A percentile compares a stretch with the other conserved stretches of the same genome.
Evolutionary conservation across 371 early-diverging fungal genomes (phyloP).

Genomic region (Mortierella sp.): DNA sequence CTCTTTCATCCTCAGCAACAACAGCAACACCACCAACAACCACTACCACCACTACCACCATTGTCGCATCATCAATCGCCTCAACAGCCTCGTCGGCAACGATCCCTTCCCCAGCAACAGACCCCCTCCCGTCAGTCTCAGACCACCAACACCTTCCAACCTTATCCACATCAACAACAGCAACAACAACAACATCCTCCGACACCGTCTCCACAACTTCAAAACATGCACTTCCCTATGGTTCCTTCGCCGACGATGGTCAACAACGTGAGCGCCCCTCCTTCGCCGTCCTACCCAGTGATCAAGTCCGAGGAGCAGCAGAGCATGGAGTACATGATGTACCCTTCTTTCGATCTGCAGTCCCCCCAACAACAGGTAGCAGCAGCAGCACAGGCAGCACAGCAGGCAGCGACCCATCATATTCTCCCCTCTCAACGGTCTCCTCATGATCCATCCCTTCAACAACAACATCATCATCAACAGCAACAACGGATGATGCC

Average conservation of each 20-base stretch:
- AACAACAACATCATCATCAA: constrained; percentile 6
- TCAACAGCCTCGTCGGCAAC: constrained; percentile 12
- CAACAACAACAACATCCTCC: constrained; percentile 16
- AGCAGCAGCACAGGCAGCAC: constrained; percentile 18
- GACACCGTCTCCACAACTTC: constrained; percentile 23
- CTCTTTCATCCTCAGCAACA: constrained; percentile 6
- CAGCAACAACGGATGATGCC: constrained; percentile 32
- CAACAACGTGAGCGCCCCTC: constrained; percentile 29
- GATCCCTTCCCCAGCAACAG: constrained; percentile 8
- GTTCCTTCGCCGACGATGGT: constrained; percentile 38
- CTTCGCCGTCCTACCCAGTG: constrained; percentile 37
- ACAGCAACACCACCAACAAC: constrained; percentile 9
- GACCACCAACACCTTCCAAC: not conserved
- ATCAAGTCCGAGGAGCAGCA: constrained; percentile 44
- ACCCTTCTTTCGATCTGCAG: constrained; percentile 41
- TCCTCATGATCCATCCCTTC: constrained; percentile 11
- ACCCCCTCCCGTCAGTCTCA: constrained; percentile 6
- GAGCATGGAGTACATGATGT: constrained; percentile 35
- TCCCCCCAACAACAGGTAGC: constrained; percentile 21
- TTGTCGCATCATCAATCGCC: not conserved
- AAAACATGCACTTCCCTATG: constrained; percentile 32
- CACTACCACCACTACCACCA: constrained; percentile 18
- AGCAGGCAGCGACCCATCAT: constrained; percentile 1
- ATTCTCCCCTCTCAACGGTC: not conserved
- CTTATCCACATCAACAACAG: constrained; percentile 9